A percentile compares a stretch with the other conserved stretches of the same genome.
phyloP scores from a whole-genome alignment of 2,329 filamentous ascomycete genomes.

The Leptographium wingfieldii region DNA sequence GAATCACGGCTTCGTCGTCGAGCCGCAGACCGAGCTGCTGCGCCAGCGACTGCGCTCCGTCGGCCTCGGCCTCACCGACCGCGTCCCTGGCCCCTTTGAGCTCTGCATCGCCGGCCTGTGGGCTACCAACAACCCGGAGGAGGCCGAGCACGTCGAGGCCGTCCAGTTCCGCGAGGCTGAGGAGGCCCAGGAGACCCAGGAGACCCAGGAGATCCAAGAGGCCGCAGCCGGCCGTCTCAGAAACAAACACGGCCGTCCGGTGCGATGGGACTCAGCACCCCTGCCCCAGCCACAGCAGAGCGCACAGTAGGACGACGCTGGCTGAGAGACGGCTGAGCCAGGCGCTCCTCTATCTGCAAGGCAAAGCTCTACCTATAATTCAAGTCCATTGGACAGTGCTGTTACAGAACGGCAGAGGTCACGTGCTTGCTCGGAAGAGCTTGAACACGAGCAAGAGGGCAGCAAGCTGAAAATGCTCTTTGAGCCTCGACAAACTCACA shows the following conservation, averaged over 20 bases:
- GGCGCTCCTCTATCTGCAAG: too few species aligned
- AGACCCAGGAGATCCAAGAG: background rate
- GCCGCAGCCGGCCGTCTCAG: background rate
- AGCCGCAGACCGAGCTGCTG: conserved; percentile 84
- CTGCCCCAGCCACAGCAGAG: background rate
- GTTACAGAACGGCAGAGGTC: too few species aligned
- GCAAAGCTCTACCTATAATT: too few species aligned
- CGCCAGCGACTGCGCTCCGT: conserved; percentile 75
- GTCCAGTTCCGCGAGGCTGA: conserved; percentile 8
- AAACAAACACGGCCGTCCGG: conserved; percentile 8
- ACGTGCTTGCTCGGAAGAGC: too few species aligned
- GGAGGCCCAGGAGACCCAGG: background rate
- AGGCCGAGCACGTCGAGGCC: conserved; percentile 20
- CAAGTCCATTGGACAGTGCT: too few species aligned
- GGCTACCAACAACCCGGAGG: conserved; percentile 61
- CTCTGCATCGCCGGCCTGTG: conserved; percentile 76
- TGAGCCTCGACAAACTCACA: too few species aligned
- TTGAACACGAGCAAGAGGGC: background rate
- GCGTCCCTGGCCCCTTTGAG: conserved; percentile 79
- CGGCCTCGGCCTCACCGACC: conserved; percentile 79
- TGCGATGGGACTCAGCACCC: conserved; percentile 2
- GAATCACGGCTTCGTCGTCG: conserved; percentile 81
- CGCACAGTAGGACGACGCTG: background rate
- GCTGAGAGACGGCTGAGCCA: background rate
- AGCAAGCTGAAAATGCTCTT: background rate